A percentile compares a stretch with the other conserved stretches of the same genome.
phyloP scores from a whole-genome alignment of 1,139 yeast genomes.

The Taphrina deformans region DNA sequence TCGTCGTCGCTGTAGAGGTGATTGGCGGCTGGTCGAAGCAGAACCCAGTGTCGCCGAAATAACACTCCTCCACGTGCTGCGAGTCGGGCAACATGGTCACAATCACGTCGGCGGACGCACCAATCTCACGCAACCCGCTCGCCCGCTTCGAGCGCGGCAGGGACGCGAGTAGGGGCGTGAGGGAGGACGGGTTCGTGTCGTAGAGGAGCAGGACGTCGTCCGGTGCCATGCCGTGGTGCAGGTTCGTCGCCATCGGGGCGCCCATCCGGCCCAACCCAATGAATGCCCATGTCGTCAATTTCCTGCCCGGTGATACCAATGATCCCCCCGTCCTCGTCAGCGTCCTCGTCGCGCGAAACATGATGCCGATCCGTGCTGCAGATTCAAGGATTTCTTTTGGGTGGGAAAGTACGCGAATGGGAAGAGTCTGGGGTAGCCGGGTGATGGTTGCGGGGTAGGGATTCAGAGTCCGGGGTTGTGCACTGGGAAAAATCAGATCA shows the following conservation, averaged over 20 bases:
- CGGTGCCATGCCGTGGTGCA: constrained; percentile 50
- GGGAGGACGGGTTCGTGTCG: constrained; percentile 48
- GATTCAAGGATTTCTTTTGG: no score
- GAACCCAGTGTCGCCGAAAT: constrained; percentile 47
- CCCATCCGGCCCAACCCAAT: constrained; percentile 65
- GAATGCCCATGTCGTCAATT: constrained; percentile 48
- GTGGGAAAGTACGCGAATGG: no score
- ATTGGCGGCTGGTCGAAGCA: constrained; percentile 4
- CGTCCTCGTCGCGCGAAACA: no score
- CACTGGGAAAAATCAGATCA: no score
- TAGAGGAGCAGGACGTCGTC: constrained; percentile 52
- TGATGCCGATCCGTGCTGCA: no score
- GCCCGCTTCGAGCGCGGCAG: constrained; percentile 44
- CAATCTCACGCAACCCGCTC: constrained; percentile 41
- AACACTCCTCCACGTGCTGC: constrained; percentile 54
- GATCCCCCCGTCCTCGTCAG: no score
- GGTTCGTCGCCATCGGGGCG: constrained; percentile 60
- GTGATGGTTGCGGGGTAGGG: no score
- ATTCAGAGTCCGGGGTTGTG: no score
- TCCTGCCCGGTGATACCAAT: no score
- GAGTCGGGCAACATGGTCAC: constrained; percentile 65
- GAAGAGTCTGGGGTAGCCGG: no score
- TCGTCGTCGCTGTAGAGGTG: background rate
- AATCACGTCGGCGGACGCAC: constrained; percentile 45
- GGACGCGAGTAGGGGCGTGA: constrained; percentile 41